A percentile compares a stretch with the other conserved stretches of the same genome.
phyloP scores from a whole-genome alignment of 1,284 basidiomycete species.

The Mrakiaceae sp. region DNA sequence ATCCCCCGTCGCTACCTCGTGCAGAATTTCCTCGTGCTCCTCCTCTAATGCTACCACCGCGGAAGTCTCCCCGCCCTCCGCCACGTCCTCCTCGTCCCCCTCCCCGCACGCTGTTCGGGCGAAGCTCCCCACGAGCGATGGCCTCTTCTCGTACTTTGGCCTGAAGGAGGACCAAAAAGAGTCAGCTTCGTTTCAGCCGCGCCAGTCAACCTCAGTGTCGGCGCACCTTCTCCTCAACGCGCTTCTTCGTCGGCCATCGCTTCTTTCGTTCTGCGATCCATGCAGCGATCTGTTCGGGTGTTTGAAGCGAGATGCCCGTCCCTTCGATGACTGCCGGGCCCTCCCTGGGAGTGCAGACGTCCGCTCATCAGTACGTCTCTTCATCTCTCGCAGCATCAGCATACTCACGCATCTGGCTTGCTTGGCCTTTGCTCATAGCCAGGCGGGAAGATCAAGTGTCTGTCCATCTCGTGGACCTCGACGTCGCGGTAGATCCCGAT shows the following conservation, averaged over 20 bases:
- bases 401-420: conserved; percentile 48
- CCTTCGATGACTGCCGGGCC: conserved; percentile 41
- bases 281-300: conserved; percentile 53
- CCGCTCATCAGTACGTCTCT: conserved; percentile 14
- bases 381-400: conserved; percentile 1
- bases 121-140: conserved; percentile 60
- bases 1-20: conserved; percentile 24
- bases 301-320: conserved; percentile 31
- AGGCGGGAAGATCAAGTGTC: conserved; percentile 70
- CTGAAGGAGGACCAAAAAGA: conserved; percentile 21
- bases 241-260: conserved; percentile 60
- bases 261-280: conserved; percentile 82
- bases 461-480: conserved; percentile 77
- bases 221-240: conserved; percentile 56
- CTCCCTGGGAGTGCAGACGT: conserved; percentile 14
- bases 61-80: conserved; percentile 23
- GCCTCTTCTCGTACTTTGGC: conserved; percentile 62
- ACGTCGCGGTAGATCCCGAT: conserved; percentile 61
- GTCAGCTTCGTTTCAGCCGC: neutral
- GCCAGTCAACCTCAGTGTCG: neutral
- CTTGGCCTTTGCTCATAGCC: conserved; percentile 52
- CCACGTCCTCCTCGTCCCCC: conserved; percentile 35
- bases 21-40: conserved; percentile 18
- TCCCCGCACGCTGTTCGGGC: conserved; percentile 22
- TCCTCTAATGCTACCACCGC: conserved; percentile 23